Percentiles rank a stretch among this genome's conserved stretches.
Conservation (phyloP, 805 yeast genomes). For the Metschnikowia gruessii region DNA sequence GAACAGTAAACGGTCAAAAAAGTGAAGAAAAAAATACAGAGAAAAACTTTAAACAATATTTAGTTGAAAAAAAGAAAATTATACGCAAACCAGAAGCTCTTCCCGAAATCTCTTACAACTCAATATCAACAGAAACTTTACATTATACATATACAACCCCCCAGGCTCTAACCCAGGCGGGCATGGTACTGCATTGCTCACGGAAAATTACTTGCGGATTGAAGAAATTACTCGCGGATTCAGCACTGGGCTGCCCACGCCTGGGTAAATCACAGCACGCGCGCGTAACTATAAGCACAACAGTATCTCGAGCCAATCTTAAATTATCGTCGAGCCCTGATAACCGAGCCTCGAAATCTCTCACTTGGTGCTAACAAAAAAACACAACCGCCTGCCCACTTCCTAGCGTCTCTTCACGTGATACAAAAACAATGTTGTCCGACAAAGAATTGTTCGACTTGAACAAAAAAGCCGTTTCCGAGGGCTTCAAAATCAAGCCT, state of each 20-base stretch:
- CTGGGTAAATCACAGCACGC: constrained; percentile 8
- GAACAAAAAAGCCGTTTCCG: constrained; percentile 88
- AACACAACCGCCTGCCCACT: too few relatives aligned
- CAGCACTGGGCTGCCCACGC: neutral
- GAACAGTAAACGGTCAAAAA: too few relatives aligned
- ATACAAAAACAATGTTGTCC: constrained; percentile 30
- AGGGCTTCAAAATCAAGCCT: constrained; percentile 89
- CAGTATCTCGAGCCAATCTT: constrained; percentile 12
- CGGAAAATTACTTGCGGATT: neutral
- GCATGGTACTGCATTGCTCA: too few relatives aligned
- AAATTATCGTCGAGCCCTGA: constrained; percentile 20
- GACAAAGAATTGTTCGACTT: constrained; percentile 57
- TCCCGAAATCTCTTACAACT: too few relatives aligned
- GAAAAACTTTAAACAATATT: too few relatives aligned
- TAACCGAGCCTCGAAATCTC: constrained; percentile 8
- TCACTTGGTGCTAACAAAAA: neutral
- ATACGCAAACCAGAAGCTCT: too few relatives aligned
- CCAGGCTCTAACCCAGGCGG: too few relatives aligned
- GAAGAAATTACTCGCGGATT: neutral
- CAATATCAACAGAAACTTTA: too few relatives aligned
- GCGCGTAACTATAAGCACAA: constrained; percentile 11
- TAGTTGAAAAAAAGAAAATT: too few relatives aligned
- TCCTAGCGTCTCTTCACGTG: neutral
- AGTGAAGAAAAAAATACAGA: too few relatives aligned
- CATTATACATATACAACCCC: too few relatives aligned